phyloP scores from a whole-genome alignment of 2,329 filamentous ascomycete genomes.

The Paracoccidioides lutzii region DNA sequence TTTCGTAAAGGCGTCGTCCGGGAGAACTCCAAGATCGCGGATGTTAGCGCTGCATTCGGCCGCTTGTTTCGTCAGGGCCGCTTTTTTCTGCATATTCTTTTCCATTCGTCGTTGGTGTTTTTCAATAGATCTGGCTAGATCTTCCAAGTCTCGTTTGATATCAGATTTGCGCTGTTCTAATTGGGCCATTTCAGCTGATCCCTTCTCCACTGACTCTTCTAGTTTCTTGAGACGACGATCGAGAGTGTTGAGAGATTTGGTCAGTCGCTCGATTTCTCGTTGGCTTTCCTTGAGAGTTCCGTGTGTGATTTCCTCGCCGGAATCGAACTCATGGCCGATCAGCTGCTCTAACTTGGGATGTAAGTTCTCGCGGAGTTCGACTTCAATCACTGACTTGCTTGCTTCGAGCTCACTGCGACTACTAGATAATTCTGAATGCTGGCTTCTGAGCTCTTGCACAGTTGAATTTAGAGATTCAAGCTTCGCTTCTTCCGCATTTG shows the following conservation, averaged over 20 bases:
- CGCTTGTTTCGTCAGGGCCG: conserved; percentile 61
- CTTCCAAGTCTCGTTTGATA: conserved; percentile 59
- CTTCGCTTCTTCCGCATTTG: conserved; percentile 65
- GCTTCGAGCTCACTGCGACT: conserved; percentile 65
- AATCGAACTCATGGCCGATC: conserved; percentile 59
- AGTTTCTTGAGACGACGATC: conserved; percentile 58
- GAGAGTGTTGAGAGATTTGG: conserved; percentile 53
- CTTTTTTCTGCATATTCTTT: conserved; percentile 80
- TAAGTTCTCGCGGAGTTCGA: conserved; percentile 79
- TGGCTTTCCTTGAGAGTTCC: conserved; percentile 64
- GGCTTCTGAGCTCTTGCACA: conserved; percentile 61
- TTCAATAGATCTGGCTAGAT: conserved; percentile 64
- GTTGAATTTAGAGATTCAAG: conserved; percentile 57
- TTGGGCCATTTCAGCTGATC: conserved; percentile 41
- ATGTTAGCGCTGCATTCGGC: conserved; percentile 79
- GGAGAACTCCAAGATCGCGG: conserved; percentile 79
- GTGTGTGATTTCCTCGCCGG: conserved; percentile 43
- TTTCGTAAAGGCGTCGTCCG: conserved; percentile 85
- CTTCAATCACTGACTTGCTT: conserved; percentile 70
- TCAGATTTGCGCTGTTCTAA: conserved; percentile 48
- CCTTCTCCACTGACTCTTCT: conserved; percentile 57
- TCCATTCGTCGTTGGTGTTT: conserved; percentile 82
- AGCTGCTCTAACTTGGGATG: conserved; percentile 79
- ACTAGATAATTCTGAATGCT: conserved; percentile 62
- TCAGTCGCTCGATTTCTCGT: conserved; percentile 66